A percentile compares a stretch with the other conserved stretches of the same genome.
These are phyloP conservation scores for Leishmania major DNA, from an alignment of 208 protist species.

Conservation along the genomic window DNA sequence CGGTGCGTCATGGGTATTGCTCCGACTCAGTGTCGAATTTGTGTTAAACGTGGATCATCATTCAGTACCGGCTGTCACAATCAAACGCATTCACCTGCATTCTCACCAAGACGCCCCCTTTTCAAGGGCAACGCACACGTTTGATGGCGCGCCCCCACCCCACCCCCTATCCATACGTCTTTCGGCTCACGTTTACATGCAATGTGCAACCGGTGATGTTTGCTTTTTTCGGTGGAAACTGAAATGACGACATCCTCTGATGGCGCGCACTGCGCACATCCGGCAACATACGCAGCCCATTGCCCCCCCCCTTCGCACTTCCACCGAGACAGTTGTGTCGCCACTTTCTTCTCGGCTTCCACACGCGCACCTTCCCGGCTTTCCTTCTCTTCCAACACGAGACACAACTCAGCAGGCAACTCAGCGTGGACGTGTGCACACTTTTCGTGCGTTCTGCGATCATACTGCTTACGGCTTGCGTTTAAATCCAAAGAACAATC, in stretches of 20 bases:
- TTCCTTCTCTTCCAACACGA: background rate
- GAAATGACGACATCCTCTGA: background rate
- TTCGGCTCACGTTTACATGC: constrained; percentile 51
- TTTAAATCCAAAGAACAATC: constrained; percentile 7
- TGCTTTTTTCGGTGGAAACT: background rate
- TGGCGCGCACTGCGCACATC: background rate
- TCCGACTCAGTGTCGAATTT: constrained; percentile 53
- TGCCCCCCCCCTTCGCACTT: background rate
- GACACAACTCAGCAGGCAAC: background rate
- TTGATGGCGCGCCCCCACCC: too few relatives aligned
- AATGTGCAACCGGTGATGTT: constrained; percentile 29
- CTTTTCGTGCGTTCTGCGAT: background rate
- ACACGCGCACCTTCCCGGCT: background rate
- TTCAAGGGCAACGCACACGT: background rate
- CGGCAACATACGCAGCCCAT: background rate
- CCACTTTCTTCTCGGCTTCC: background rate
- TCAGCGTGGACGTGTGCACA: background rate
- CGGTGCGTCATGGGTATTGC: constrained; percentile 30
- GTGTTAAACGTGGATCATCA: constrained; percentile 43
- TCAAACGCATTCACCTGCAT: background rate
- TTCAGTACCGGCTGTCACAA: background rate
- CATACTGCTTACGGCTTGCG: constrained; percentile 26
- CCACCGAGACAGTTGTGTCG: background rate
- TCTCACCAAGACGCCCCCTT: background rate
- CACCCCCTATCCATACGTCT: constrained; percentile 37